phyloP scores from a whole-genome alignment of 345 rosid species.

The Hibiscus mutabilis region DNA sequence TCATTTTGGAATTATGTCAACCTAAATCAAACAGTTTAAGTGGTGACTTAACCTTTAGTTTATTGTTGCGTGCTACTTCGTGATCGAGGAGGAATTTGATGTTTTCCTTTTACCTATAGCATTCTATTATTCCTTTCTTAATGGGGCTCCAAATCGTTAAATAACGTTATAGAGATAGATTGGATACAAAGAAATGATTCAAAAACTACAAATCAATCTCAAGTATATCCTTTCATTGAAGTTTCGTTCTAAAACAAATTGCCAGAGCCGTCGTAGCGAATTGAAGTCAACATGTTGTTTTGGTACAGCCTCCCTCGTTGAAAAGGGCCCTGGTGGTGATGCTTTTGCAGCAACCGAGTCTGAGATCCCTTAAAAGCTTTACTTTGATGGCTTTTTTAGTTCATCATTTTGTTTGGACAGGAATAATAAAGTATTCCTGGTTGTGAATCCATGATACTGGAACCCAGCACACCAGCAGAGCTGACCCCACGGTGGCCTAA shows the following conservation, averaged over 20 bases:
- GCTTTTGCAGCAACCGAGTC: neutral
- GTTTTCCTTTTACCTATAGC: neutral
- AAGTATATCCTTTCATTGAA: neutral
- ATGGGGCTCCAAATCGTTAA: neutral
- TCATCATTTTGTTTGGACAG: neutral
- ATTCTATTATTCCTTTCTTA: constrained; percentile 17
- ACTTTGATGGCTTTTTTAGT: neutral
- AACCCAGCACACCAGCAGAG: neutral
- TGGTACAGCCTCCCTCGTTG: neutral
- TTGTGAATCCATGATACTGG: neutral
- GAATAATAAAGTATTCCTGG: neutral
- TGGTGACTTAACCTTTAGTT: neutral
- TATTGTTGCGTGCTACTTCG: constrained; percentile 7
- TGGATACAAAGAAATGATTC: neutral
- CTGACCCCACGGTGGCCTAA: neutral
- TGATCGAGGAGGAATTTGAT: constrained; percentile 16
- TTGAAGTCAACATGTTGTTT: neutral
- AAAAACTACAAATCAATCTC: neutral
- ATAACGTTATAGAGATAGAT: neutral
- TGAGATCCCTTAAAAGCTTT: neutral
- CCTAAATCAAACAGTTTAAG: neutral
- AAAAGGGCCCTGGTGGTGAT: neutral
- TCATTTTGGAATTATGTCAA: constrained; percentile 2
- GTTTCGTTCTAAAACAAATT: neutral
- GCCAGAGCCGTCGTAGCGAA: neutral